phyloP scores from a whole-genome alignment of 805 yeast species.

The Osmozyma mogii region DNA sequence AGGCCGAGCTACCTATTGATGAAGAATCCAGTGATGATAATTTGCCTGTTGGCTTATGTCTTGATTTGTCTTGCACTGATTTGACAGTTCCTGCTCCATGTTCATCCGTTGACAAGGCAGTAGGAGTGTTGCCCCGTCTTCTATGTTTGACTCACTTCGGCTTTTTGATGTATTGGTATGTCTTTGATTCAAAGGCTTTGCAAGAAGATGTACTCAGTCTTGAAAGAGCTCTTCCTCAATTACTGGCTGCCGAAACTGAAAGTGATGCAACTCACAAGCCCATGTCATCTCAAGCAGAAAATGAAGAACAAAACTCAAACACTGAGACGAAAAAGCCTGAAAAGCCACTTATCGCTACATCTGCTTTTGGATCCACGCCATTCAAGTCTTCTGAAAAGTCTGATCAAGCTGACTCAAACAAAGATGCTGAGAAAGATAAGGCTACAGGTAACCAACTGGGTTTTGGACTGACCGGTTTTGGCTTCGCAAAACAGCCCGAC shows the following conservation, averaged over 20 bases:
- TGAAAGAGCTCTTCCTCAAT: conserved; percentile 1
- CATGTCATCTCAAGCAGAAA: not conserved
- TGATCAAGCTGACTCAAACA: not conserved
- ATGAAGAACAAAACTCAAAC: not conserved
- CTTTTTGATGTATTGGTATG: conserved; percentile 52
- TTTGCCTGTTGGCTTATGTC: conserved; percentile 59
- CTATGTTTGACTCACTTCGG: conserved; percentile 61
- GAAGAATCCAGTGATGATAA: conserved; percentile 60
- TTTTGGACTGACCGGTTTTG: conserved; percentile 15
- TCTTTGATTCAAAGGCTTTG: conserved; percentile 50
- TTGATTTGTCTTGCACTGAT: conserved; percentile 46
- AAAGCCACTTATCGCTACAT: not conserved
- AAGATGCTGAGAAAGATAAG: not conserved
- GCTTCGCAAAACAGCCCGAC: conserved; percentile 5
- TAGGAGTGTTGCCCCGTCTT: conserved; percentile 54
- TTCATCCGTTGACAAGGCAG: conserved; percentile 47
- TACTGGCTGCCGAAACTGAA: not conserved
- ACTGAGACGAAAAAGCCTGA: not conserved
- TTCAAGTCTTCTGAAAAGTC: not conserved
- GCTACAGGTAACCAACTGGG: conserved; percentile 2
- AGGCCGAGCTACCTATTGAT: conserved; percentile 69
- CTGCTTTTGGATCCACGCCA: not conserved
- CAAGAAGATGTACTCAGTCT: conserved; percentile 18
- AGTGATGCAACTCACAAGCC: not conserved
- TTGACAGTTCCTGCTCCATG: conserved; percentile 43